Percentiles rank a stretch among this genome's conserved stretches.
These are phyloP conservation scores for Pouteria glomerata DNA, from an alignment of 148 eudicot species.

Conservation along the genomic window DNA sequence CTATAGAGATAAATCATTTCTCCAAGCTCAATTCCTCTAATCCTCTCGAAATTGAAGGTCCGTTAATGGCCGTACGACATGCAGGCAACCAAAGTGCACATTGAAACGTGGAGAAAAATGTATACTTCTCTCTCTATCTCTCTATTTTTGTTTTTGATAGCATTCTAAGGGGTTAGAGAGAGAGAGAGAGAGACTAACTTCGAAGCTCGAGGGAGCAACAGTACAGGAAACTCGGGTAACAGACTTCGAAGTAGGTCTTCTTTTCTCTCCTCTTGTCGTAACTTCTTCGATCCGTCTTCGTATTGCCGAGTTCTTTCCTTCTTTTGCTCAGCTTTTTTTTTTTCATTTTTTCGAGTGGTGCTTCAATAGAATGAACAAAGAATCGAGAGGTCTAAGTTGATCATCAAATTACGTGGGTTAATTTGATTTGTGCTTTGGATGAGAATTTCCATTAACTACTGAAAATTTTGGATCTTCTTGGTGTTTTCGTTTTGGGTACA, in stretches of 20 bases:
- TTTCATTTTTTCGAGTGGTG: background rate
- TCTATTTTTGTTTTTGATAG: background rate
- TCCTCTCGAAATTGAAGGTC: conserved; percentile 12
- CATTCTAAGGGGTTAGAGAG: conserved; percentile 1
- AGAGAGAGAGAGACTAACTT: conserved; percentile 8
- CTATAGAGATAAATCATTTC: background rate
- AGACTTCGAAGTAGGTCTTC: background rate
- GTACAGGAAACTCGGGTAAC: conserved; percentile 6
- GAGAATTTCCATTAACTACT: too few relatives aligned
- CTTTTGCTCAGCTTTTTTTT: background rate
- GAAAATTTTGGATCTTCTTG: background rate
- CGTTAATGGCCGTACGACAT: conserved; percentile 8
- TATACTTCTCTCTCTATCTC: background rate
- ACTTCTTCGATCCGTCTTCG: conserved; percentile 7
- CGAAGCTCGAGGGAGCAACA: conserved; percentile 16
- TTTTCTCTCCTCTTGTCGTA: conserved; percentile 4
- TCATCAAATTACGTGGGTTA: too few relatives aligned
- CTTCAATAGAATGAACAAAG: too few relatives aligned
- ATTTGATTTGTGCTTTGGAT: background rate
- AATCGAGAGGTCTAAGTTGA: too few relatives aligned
- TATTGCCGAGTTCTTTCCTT: background rate
- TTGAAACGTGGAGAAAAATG: background rate
- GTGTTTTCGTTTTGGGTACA: background rate
- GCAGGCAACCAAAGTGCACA: background rate
- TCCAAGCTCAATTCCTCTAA: conserved; percentile 4